Conservation (phyloP, 2,329 filamentous ascomycete species). For the Cercospora sp. region DNA sequence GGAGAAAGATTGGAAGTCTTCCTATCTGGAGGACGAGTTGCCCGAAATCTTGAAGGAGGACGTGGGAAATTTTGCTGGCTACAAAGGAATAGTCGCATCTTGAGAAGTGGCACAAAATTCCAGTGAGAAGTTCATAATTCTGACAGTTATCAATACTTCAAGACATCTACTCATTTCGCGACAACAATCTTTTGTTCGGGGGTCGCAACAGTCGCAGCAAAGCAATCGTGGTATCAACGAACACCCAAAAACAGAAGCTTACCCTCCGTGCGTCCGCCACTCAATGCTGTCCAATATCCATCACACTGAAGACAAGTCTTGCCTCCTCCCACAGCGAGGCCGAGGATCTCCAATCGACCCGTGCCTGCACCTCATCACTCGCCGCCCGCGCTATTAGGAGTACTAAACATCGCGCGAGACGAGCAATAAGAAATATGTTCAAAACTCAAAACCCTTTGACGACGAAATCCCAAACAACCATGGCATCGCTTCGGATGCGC, state of each 20-base stretch:
- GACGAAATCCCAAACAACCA: not conserved
- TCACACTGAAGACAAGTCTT: not conserved
- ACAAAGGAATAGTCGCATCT: slow-evolving; percentile 23
- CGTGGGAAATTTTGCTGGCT: slow-evolving; percentile 23
- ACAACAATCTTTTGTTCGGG: not conserved
- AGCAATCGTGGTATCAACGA: slow-evolving; percentile 11
- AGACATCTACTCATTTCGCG: slow-evolving; percentile 5
- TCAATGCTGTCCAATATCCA: slow-evolving; percentile 6
- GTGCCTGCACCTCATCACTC: not conserved
- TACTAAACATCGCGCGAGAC: slow-evolving; percentile 7
- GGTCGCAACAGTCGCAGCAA: not conserved
- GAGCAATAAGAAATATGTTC: slow-evolving; percentile 8
- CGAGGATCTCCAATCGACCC: not conserved
- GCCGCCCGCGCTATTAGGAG: slow-evolving; percentile 6
- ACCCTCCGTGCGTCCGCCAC: not conserved
- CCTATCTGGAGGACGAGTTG: slow-evolving; percentile 48
- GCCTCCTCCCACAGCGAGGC: not conserved
- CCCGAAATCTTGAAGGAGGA: slow-evolving; percentile 40
- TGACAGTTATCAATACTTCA: slow-evolving; percentile 2
- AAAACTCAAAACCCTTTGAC: not conserved
- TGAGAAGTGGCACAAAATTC: not conserved
- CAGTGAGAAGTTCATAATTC: not conserved
- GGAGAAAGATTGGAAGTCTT: slow-evolving; percentile 46
- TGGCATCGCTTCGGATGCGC: not conserved
- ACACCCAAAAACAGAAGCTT: slow-evolving; percentile 1